These are phyloP conservation scores for Blepharisma stoltei DNA, from an alignment of 73 alveolate species.

Conservation along the genomic window DNA sequence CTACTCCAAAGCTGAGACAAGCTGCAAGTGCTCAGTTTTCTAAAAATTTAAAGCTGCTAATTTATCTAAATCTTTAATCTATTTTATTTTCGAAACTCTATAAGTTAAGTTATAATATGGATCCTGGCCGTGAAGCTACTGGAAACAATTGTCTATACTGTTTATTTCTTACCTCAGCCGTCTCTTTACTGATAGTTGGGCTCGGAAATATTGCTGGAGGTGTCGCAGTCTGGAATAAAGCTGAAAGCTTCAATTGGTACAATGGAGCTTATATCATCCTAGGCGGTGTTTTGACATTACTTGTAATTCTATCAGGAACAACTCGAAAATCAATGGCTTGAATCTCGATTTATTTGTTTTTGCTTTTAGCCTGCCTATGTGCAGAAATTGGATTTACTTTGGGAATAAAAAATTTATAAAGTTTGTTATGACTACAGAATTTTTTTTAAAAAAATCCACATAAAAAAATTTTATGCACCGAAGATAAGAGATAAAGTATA, in stretches of 20 bases:
- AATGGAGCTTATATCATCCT: conserved; percentile 12
- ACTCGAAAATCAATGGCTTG: neutral
- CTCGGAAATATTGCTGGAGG: conserved; percentile 28
- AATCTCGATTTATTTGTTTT: neutral
- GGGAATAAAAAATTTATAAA: too few species aligned
- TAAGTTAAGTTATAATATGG: too few species aligned
- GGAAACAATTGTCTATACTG: conserved; percentile 13
- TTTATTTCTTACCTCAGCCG: neutral
- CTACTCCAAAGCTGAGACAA: too few species aligned
- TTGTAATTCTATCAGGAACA: neutral
- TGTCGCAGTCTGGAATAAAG: neutral
- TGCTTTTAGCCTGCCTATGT: neutral
- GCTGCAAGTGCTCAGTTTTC: too few species aligned
- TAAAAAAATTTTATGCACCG: too few species aligned
- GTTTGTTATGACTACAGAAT: too few species aligned
- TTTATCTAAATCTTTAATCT: too few species aligned
- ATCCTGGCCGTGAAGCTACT: neutral
- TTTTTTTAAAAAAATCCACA: too few species aligned
- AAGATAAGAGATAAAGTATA: too few species aligned
- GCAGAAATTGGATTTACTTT: conserved; percentile 14
- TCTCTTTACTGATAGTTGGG: neutral
- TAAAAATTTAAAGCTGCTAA: too few species aligned
- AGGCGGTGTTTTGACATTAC: neutral
- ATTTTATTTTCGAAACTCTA: too few species aligned
- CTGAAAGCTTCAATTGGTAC: conserved; percentile 17